Base-by-base conservation (phyloP, 305 asterid genomes). In the Coffea humblotiana region DNA sequence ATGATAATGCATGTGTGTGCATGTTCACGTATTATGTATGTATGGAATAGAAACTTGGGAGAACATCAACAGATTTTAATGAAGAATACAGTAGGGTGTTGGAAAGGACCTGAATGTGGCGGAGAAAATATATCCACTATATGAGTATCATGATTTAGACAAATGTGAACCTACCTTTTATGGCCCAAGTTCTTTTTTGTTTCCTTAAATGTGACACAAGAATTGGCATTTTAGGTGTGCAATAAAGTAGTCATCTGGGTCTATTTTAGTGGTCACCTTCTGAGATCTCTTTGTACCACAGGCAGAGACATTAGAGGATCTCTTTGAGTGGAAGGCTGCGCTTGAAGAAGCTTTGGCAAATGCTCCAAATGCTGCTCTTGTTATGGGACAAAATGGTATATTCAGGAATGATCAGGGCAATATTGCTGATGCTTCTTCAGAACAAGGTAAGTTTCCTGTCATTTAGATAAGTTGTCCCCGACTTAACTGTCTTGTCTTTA, bases 241-340 rank as follows among this genome's bases (percentile, higher is more conserved):
- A 3, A 27, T 70, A 10, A 45, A 70, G 18, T 70, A 77, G 10
- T 56, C 64, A 14, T 21, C 66, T 35, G 74, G 49, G 48, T 49
- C 37, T 13, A 4, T 80, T 66, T 37, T 51, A 19, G 43, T 74
- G 58, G 64, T 80, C 47, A 52, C 68, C 35, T 51, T 29, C 79
- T 80, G 72, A 23, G 35, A 64, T 77, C 66, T 75, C 80, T 78
- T 84, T 63, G 80, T 80, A 75, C 83, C 82, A 77, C 92, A 96
- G 99, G 97, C 99, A 68, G 99, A 96, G 87, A 96, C 98, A 74
- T 81, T 77, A 77, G 99, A 96, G 86, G 98, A 96, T 90, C 87
- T 96, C 88, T 87, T 83, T 47, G 98, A 93, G 91, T 96, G 99
- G 99, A 96, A 92, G 87, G 83, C 80, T 83, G 98, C 98, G 78